These are phyloP conservation scores for Diplodia scrobiculata DNA, from an alignment of 2,329 filamentous ascomycete genomes.

Conservation along the genomic window DNA sequence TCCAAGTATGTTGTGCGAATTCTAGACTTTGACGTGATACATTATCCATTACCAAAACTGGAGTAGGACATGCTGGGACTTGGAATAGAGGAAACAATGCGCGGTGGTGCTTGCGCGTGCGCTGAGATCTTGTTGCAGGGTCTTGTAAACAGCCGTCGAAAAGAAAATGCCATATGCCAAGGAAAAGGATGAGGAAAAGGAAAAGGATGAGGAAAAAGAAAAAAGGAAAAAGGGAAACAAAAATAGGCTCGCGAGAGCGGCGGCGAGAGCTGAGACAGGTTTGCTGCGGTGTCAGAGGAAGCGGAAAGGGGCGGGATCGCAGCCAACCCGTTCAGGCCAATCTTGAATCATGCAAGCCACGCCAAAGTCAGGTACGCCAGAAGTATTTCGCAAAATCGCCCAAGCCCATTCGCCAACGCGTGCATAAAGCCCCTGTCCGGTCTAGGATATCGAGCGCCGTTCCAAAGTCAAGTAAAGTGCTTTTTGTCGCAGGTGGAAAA, in stretches of 20 bases:
- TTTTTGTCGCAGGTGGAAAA: conserved; percentile 29
- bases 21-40: conserved; percentile 20
- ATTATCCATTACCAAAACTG: conserved; percentile 22
- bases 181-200: not conserved
- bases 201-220: not conserved
- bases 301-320: conserved; percentile 22
- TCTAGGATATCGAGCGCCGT: conserved; percentile 30
- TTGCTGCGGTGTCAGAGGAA: conserved; percentile 6
- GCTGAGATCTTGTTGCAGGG: not conserved
- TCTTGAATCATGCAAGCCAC: conserved; percentile 28
- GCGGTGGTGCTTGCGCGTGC: not conserved
- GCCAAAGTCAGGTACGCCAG: conserved; percentile 28
- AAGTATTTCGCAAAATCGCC: conserved; percentile 27
- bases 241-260: conserved; percentile 7
- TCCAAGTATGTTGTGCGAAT: not conserved
- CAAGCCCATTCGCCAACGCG: conserved; percentile 29
- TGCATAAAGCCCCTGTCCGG: conserved; percentile 24
- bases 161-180: not conserved
- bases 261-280: conserved; percentile 14
- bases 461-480: conserved; percentile 27
- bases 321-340: conserved; percentile 23
- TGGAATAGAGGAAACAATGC: not conserved
- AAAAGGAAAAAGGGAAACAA: not conserved
- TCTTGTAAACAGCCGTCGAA: not conserved
- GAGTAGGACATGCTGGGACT: conserved; percentile 12